Percentiles rank a stretch among this genome's conserved stretches.
phyloP scores from a whole-genome alignment of 2,329 filamentous ascomycete genomes.

The Nectriaceae sp. region DNA sequence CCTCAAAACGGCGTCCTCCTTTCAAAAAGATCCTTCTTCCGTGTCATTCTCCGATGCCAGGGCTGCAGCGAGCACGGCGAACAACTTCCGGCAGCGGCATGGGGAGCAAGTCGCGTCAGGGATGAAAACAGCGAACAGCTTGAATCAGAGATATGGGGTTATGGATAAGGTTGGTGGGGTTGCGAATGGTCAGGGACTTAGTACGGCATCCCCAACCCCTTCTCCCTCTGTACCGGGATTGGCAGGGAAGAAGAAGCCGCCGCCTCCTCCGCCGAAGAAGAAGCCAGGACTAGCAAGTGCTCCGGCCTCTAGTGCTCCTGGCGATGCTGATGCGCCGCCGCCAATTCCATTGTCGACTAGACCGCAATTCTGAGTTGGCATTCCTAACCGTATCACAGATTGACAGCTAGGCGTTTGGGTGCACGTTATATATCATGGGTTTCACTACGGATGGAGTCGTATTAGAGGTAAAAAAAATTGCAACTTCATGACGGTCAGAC shows the following conservation, averaged over 20 bases:
- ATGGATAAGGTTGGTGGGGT: slow-evolving; percentile 38
- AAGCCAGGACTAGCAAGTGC: slow-evolving; percentile 41
- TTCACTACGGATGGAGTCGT: neutral
- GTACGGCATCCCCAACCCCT: slow-evolving; percentile 3
- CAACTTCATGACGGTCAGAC: slow-evolving; percentile 6
- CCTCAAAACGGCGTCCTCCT: slow-evolving; percentile 58
- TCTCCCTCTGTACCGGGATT: slow-evolving; percentile 19
- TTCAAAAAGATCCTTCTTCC: slow-evolving; percentile 62
- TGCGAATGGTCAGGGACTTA: slow-evolving; percentile 12
- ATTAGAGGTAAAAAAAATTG: neutral
- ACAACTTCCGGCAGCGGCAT: slow-evolving; percentile 71
- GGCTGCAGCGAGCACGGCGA: slow-evolving; percentile 60
- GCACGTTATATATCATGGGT: neutral
- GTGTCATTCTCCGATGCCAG: slow-evolving; percentile 61
- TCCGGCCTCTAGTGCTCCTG: slow-evolving; percentile 5
- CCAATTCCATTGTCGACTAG: slow-evolving; percentile 55
- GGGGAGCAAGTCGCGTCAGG: slow-evolving; percentile 67
- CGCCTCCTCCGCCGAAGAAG: slow-evolving; percentile 55
- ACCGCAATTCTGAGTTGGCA: slow-evolving; percentile 43
- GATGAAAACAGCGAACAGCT: slow-evolving; percentile 53
- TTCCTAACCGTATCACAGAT: slow-evolving; percentile 10
- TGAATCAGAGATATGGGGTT: slow-evolving; percentile 65
- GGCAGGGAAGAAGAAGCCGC: slow-evolving; percentile 54
- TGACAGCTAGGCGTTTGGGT: neutral
- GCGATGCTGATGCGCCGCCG: slow-evolving; percentile 41